Evolutionary conservation across 371 early-diverging fungal species (phyloP), one percentile per base, ranked within the genome.

Genomic region (Saksenaea vasiformis): DNA sequence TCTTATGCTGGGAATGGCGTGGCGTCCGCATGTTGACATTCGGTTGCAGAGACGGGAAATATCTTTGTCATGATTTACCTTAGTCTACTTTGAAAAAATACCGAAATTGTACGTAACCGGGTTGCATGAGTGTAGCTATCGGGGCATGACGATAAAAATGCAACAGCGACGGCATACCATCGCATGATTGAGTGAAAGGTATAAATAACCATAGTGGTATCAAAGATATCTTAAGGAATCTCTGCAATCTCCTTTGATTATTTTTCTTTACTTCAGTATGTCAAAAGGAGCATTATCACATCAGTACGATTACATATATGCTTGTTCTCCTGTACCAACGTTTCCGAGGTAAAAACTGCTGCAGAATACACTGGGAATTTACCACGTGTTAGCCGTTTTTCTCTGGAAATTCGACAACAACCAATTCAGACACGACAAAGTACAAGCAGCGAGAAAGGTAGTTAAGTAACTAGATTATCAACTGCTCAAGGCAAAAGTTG

Each of bases 391-490:
- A 64, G 62, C 10, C 62, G 59, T 22, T 53, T 67, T 44, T 56
- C 59, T 5, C 19, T 67, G 26, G 55, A 41, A 15, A 19, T 69
- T 5, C 60, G 69, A 15, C 69, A 69, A 38, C 69, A 69, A 28
- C 69, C 69, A 3, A 47, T 69, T 5, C 65, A 69, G 51, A 60
- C 69, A 27, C 60, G 69, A 10, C 58, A 59, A 22, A 69, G 69
- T 17, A 69, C 62, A 28, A 65, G 44, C 31, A 69, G 62, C 37
- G 69, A 69, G 54, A 43, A 62, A 44, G 69, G 69, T 65, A 65
- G 22, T 22, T 43, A 27, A 15, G 22, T n/a, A 22, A 10, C 11
- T n/a, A 5, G n/a, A 39, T 39, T 39, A 14, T 39, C n/a, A 39
- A 39, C 2, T 39, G n/a, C 39, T 39, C 15, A 39, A 39, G 15